These are phyloP conservation scores for Evansstolkia leycettana DNA, from an alignment of 495 filamentous ascomycete species.

Conservation along the genomic window DNA sequence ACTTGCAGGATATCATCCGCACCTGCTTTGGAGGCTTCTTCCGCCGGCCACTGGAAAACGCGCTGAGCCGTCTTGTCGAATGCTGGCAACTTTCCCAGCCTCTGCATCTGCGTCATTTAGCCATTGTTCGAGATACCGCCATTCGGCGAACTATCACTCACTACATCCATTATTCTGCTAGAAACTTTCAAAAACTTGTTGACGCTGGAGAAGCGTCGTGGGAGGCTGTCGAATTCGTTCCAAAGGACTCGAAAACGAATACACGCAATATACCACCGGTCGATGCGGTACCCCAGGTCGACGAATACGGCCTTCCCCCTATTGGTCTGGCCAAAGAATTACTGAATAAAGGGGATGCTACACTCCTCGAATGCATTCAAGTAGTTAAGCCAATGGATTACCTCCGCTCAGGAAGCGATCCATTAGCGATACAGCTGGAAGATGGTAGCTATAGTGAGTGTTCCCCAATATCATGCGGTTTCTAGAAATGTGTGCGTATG, in stretches of 20 bases:
- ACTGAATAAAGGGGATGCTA: conserved; percentile 30
- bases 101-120: conserved; percentile 47
- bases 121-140: conserved; percentile 48
- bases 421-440: conserved; percentile 9
- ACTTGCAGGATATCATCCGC: conserved; percentile 39
- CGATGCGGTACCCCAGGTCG: conserved; percentile 27
- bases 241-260: conserved; percentile 22
- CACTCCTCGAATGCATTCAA: conserved; percentile 30
- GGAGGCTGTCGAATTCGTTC: conserved; percentile 42
- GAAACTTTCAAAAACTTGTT: conserved; percentile 45
- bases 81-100: conserved; percentile 52
- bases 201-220: conserved; percentile 40
- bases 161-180: conserved; percentile 46
- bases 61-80: conserved; percentile 42
- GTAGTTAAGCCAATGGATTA: conserved; percentile 20
- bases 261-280: conserved; percentile 19
- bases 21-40: conserved; percentile 40
- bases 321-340: conserved; percentile 16
- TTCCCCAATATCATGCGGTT: not conserved
- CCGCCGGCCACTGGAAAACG: conserved; percentile 44
- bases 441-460: conserved; percentile 24
- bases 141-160: conserved; percentile 39
- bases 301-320: conserved; percentile 41
- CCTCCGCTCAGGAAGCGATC: conserved; percentile 20
- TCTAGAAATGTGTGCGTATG: not conserved